phyloP scores from a whole-genome alignment of 164 flowering plant genomes.

The Warburgia ugandensis region DNA sequence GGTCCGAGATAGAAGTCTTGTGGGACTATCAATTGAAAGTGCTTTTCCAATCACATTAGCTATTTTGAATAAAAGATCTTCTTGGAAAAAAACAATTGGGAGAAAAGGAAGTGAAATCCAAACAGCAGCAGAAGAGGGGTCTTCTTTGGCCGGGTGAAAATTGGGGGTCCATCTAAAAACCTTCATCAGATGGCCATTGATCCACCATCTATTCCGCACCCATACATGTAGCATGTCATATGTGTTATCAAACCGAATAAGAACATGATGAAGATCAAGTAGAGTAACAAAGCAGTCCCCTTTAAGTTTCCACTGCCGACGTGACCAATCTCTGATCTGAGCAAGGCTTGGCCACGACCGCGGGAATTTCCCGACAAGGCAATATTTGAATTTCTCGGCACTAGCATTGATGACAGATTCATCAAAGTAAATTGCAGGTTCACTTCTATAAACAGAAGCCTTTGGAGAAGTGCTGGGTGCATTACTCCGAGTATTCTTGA shows the following conservation, averaged over 20 bases:
- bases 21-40: neutral
- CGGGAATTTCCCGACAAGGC: too few species aligned
- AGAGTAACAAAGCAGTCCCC: neutral
- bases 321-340: neutral
- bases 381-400: too few species aligned
- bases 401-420: too few species aligned
- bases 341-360: neutral
- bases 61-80: too few species aligned
- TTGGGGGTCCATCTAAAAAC: too few species aligned
- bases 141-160: neutral
- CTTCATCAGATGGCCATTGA: too few species aligned
- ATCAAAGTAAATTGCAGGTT: too few species aligned
- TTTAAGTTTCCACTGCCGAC: neutral
- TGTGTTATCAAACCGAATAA: neutral
- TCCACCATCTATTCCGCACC: neutral
- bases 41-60: neutral
- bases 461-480: too few species aligned
- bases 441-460: too few species aligned
- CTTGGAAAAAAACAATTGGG: neutral
- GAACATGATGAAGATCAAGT: neutral
- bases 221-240: neutral
- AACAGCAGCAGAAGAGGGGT: neutral
- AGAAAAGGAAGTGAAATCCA: neutral
- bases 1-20: neutral
- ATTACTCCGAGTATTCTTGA: too few species aligned